phyloP scores from a whole-genome alignment of 139 green algal species.

The Chlamydomonas sp. region DNA sequence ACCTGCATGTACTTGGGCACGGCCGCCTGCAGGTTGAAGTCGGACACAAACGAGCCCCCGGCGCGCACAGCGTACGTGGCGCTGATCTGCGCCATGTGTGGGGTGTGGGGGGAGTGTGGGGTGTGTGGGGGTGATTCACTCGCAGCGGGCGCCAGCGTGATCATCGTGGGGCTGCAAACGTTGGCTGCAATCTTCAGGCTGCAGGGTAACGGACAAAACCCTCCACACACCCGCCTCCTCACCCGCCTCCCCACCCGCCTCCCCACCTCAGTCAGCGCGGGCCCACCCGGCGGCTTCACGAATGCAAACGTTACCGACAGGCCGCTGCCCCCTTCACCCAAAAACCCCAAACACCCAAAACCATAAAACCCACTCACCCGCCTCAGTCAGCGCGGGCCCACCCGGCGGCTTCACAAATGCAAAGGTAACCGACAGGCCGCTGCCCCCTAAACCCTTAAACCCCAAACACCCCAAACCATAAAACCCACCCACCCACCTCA shows the following conservation, averaged over 20 bases:
- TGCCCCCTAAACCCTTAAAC: slow-evolving; percentile 54
- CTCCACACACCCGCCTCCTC: too few relatives aligned
- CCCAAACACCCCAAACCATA: too few relatives aligned
- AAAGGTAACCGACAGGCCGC: slow-evolving; percentile 61
- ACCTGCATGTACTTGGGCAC: slow-evolving; percentile 79
- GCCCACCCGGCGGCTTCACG: slow-evolving; percentile 38
- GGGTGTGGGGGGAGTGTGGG: too few relatives aligned
- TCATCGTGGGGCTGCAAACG: too few relatives aligned
- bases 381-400: slow-evolving; percentile 23
- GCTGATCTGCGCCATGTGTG: slow-evolving; percentile 51
- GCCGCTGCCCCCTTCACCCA: slow-evolving; percentile 56
- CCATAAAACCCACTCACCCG: too few relatives aligned
- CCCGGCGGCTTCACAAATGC: slow-evolving; percentile 45
- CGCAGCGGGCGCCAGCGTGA: too few relatives aligned
- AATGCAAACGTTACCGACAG: slow-evolving; percentile 60
- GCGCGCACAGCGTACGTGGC: slow-evolving; percentile 67
- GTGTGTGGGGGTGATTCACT: too few relatives aligned
- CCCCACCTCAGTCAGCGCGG: slow-evolving; percentile 23
- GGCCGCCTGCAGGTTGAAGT: slow-evolving; percentile 86
- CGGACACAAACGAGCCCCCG: slow-evolving; percentile 40
- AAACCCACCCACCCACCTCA: too few relatives aligned
- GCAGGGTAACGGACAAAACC: too few relatives aligned
- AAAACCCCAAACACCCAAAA: too few relatives aligned
- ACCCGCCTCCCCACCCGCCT: too few relatives aligned
- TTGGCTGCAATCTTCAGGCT: too few relatives aligned